Base-by-base conservation (phyloP, 73 alveolate species). In the Paramecium primaurelia region DNA sequence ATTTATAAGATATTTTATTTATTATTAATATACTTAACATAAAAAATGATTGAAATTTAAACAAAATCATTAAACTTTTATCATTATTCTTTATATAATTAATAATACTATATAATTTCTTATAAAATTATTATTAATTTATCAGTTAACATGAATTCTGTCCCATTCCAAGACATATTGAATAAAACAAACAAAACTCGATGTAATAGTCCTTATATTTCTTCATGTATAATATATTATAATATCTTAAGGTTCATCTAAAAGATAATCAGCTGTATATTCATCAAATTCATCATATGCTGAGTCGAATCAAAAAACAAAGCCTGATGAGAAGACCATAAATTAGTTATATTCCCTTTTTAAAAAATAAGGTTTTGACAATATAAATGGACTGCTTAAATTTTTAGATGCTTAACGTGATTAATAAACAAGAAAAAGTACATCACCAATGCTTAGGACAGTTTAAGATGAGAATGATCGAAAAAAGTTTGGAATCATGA, bases 251-350 rank as follows among this genome's bases (percentile, higher is more conserved):
- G 91, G 75, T 26, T 80, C 91, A 25, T 45, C 77, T 10, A 80
- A 80, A 36, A 80, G 91, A 80, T 47, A 80, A 18, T 80, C 91
- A 80, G 91, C 58, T 22, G 91, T 80, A 3, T 44, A 32, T 26
- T 45, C 77, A 45, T 80, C 71, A 20, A 80, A 80, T 80, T 80
- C 91, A 25, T 26, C 47, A 5, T 80, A 80, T 80, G 25, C 77
- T 3, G 91, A 80, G 18, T 73, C 87, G 3, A 73, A 38, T 73
- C 28, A 73, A 20, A 80, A 80, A 32, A 8, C 73, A 9, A 80
- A 80, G 58, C 91, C 91, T 45, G 91, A 80, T 80, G 91, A 80
- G 7, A 80, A 47, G 58, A 80, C 91, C 6, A 45, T 80, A n/a
- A 32, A 80, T 20, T 80, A 80, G 34, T 44, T 80, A 80, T 80